Conservation (phyloP, 768 basidiomycete genomes). For the Peribolospora kevripleyi region DNA sequence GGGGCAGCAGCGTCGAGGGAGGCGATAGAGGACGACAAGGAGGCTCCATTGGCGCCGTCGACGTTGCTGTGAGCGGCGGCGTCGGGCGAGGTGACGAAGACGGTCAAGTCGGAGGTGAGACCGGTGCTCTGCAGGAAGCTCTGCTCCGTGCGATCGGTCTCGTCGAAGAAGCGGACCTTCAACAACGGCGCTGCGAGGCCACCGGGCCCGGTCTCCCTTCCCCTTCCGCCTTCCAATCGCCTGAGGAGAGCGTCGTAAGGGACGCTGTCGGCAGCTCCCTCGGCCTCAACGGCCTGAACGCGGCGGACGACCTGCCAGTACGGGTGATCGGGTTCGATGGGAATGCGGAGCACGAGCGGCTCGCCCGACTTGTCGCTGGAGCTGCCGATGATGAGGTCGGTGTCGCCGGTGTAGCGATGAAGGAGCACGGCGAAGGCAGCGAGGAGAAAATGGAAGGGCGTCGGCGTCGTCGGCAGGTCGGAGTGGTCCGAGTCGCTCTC, state of each 20-base stretch:
- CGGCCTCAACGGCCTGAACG: conserved; percentile 56
- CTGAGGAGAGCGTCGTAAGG: conserved; percentile 55
- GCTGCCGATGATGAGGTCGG: conserved; percentile 71
- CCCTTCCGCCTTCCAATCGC: conserved; percentile 26
- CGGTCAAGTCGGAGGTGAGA: conserved; percentile 70
- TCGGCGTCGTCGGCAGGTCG: conserved; percentile 24
- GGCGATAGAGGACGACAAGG: conserved; percentile 13
- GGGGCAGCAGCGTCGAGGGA: neutral
- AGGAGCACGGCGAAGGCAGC: conserved; percentile 78
- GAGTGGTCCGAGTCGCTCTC: conserved; percentile 7
- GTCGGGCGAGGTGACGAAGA: conserved; percentile 50
- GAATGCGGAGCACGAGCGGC: conserved; percentile 60
- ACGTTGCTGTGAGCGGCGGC: conserved; percentile 24
- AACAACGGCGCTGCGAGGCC: conserved; percentile 33
- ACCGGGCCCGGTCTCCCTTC: conserved; percentile 31
- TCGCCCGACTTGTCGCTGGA: conserved; percentile 42
- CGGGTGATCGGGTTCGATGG: conserved; percentile 59
- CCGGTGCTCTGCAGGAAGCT: conserved; percentile 55
- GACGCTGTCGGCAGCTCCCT: conserved; percentile 56
- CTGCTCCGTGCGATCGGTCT: conserved; percentile 45
- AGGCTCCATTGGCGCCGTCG: too few relatives aligned
- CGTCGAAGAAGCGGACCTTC: conserved; percentile 89
- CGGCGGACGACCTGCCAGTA: conserved; percentile 72
- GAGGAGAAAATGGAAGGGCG: conserved; percentile 72
- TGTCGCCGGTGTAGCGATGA: conserved; percentile 87